Conservation (phyloP, 2,329 filamentous ascomycete species). For the Beauveria asiatica region DNA sequence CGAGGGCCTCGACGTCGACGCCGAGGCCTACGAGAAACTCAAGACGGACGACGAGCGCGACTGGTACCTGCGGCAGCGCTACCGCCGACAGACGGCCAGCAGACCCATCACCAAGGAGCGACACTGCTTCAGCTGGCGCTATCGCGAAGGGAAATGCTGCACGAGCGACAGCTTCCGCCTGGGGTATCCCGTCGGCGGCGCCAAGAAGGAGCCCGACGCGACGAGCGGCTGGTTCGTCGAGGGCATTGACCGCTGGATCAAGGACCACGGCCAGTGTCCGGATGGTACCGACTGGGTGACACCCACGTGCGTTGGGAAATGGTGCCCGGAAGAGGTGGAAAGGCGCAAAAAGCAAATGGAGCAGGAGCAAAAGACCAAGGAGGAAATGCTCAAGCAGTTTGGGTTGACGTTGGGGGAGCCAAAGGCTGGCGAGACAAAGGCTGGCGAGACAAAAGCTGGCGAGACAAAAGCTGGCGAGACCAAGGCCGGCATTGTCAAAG, state of each 20-base stretch:
- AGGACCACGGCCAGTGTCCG: constrained; percentile 33
- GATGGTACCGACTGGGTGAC: constrained; percentile 30
- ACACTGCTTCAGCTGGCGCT: constrained; percentile 39
- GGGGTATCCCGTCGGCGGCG: constrained; percentile 27
- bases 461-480: too few species aligned
- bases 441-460: too few species aligned
- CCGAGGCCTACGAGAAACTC: constrained; percentile 25
- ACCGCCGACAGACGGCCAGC: constrained; percentile 16
- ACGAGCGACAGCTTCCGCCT: constrained; percentile 35
- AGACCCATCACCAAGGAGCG: constrained; percentile 23
- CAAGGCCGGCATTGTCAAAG: too few species aligned
- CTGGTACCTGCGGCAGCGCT: constrained; percentile 20
- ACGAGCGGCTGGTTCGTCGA: constrained; percentile 38
- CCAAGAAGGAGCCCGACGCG: constrained; percentile 25
- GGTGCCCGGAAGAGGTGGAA: background rate
- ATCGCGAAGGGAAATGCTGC: constrained; percentile 36
- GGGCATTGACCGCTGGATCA: constrained; percentile 40
- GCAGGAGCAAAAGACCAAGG: background rate
- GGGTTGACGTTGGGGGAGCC: background rate
- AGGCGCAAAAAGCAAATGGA: background rate
- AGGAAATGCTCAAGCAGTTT: background rate
- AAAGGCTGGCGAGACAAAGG: too few species aligned
- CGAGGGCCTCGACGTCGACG: constrained; percentile 27
- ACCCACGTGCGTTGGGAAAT: constrained; percentile 18
- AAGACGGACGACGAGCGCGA: constrained; percentile 21